Evolutionary conservation across 2,329 filamentous ascomycete genomes (phyloP), one percentile per base, ranked within the genome.

Genomic region (Phyllosticta citribraziliensis): DNA sequence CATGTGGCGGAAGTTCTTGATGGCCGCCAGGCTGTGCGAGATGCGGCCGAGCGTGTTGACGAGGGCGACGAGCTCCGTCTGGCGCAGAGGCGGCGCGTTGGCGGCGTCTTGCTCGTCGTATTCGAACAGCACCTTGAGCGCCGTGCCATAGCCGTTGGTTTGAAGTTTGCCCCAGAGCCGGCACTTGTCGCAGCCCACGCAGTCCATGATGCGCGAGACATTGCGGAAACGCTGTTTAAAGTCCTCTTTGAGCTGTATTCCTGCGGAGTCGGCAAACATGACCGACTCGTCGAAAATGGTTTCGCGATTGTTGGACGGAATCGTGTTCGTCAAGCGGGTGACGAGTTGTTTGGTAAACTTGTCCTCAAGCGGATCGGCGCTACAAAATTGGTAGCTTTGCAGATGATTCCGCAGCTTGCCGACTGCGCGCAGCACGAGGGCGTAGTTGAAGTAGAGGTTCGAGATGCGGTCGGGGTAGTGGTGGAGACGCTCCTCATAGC

Each of bases 381-480:
- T 88, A 75, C 94, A 99, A 74, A 96, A 99, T 0, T 89, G 94
- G 77, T 97, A 97, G 64, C 84, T 80, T 65, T 87, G 80, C 10
- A 97, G 81, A 67, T 92, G 87, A 24, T 89, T 88, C 12, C 88
- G 89, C 9, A 97, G 83, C 76, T 99, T 99, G 58, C 90, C 88
- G 51, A 97, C 84, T 12, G 94, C 94, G 56, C 94, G 88, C 25
- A 93, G 88, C 51, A 99, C 82, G n/a, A 99, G 82, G 0, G 94
- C 94, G 71, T 96, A 99, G 82, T 99, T 97, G 80, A 99, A 99
- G 79, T 99, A 99, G 56, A 99, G 82, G 74, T 99, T 99, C 67
- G 92, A 94, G 70, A 99, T 89, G 63, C 93, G 88, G 67, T 99
- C 94, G 0, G 93, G 91, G 72, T 89, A 85, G 22, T 82, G 80